Base-by-base conservation (phyloP, 306 rosid genomes). In the Pachyrhizus erosus region DNA sequence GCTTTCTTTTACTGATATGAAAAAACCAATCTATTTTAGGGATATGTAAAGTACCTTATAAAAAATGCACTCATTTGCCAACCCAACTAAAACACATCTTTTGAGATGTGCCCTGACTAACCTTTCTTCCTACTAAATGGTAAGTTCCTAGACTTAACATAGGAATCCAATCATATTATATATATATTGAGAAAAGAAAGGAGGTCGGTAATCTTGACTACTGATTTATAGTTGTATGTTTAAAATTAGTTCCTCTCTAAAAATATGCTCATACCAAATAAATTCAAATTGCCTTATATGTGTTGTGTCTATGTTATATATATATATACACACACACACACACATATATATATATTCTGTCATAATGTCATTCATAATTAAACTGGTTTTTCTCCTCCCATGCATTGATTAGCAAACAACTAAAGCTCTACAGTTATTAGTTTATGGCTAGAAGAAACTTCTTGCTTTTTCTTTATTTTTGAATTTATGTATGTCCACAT, bases 61-160 rank as follows among this genome's bases (percentile, higher is more conserved):
- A 76, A 60, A 70, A 77, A 77, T 70, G 75, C 64, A 39, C 66
- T 21, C 74, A 31, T 14, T 65, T 72, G 70, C 83, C 80, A 62
- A 64, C 80, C 70, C 79, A 78, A 83, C 61, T 70, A 31, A 26
- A 71, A 62, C 68, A 57, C 83, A 77, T 78, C 76, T 78, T 71
- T 78, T 78, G 49, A 71, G 48, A 83, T 77, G 39, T 83, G 20
- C 71, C 83, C 80, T 79, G 80, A 72, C 80, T 73, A 73, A 73
- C 48, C 77, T 73, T 52, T 84, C 23, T 65, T 52, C 61, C 5
- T 66, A 14, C 15, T 15, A 27, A 71, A 29, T 43, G 51, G 39
- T 29, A 57, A 71, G 26, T 77, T 65, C 84, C 42, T 71, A 71
- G 24, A 58, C 64, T 52, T 70, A 27, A 67, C 51, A 67, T 67